Conservation (phyloP, 495 filamentous ascomycete species). For the Penicillium samsonianum region DNA sequence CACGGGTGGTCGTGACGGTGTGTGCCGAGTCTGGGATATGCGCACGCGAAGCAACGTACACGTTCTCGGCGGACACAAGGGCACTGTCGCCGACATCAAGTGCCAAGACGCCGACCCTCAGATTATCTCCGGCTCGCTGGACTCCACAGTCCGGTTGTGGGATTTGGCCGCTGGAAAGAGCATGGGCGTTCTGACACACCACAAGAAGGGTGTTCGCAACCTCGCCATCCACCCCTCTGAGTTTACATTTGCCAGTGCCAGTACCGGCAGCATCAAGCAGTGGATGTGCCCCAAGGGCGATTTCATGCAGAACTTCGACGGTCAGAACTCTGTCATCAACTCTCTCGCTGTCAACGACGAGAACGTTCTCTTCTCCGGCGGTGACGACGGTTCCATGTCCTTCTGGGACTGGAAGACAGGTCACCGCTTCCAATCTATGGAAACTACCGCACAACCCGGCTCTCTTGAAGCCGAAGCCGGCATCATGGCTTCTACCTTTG, state of each 20-base stretch:
- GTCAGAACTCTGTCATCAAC: slow-evolving; percentile 95
- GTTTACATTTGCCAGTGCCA: slow-evolving; percentile 94
- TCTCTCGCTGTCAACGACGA: slow-evolving; percentile 91
- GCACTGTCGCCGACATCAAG: slow-evolving; percentile 82
- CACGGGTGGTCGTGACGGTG: slow-evolving; percentile 93
- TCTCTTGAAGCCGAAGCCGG: slow-evolving; percentile 92
- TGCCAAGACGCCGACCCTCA: slow-evolving; percentile 98
- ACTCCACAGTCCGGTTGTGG: slow-evolving; percentile 92
- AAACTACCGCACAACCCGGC: slow-evolving; percentile 91
- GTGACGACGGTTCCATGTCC: slow-evolving; percentile 92
- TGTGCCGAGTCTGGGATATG: slow-evolving; percentile 98
- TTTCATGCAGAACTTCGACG: slow-evolving; percentile 99
- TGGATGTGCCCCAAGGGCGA: slow-evolving; percentile 99
- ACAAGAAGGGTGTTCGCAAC: slow-evolving; percentile 95
- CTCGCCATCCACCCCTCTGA: slow-evolving; percentile 86
- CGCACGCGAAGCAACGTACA: slow-evolving; percentile 92
- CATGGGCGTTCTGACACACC: slow-evolving; percentile 94
- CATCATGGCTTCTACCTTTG: slow-evolving; percentile 89
- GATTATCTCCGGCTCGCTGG: slow-evolving; percentile 86
- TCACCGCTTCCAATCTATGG: slow-evolving; percentile 80
- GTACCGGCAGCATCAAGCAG: slow-evolving; percentile 94
- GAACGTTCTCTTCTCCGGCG: slow-evolving; percentile 92
- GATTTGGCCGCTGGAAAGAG: slow-evolving; percentile 95
- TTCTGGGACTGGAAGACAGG: slow-evolving; percentile 99
- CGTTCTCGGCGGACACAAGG: slow-evolving; percentile 86